Percentiles rank a stretch among this genome's conserved stretches.
phyloP scores from a whole-genome alignment of 495 filamentous ascomycete species.

The Aspergillus sparsus region DNA sequence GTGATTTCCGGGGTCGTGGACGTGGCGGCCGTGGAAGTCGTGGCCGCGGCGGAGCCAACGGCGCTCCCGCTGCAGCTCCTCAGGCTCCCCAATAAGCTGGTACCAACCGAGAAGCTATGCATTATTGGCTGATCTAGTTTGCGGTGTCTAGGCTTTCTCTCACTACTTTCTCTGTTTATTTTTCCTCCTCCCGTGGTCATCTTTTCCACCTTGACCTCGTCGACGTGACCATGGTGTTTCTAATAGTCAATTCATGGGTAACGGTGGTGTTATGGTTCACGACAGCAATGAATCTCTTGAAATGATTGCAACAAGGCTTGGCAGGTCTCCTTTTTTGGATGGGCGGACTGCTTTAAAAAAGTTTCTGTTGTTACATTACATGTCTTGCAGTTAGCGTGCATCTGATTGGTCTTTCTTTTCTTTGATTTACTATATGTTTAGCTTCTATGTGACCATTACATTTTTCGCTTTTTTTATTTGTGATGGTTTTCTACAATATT shows the following conservation, averaged over 20 bases:
- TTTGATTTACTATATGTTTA: conserved; percentile 37
- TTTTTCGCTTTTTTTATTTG: conserved; percentile 9
- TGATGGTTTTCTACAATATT: conserved; percentile 1
- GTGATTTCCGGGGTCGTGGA: conserved; percentile 48
- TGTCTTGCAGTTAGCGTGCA: conserved; percentile 46
- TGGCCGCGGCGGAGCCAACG: conserved; percentile 38
- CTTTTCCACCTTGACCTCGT: conserved; percentile 1
- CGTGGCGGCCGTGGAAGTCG: conserved; percentile 38
- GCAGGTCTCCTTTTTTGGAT: conserved; percentile 26
- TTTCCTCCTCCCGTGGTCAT: neutral
- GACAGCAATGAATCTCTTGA: conserved; percentile 50
- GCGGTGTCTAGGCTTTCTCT: neutral
- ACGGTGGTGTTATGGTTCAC: conserved; percentile 46
- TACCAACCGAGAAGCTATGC: conserved; percentile 9
- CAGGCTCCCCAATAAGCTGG: conserved; percentile 22
- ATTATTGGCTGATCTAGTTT: conserved; percentile 10
- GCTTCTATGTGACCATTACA: conserved; percentile 32
- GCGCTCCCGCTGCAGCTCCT: conserved; percentile 28
- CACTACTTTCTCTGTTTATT: conserved; percentile 6
- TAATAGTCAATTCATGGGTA: conserved; percentile 29
- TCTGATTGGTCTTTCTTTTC: conserved; percentile 34
- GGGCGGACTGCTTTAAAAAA: conserved; percentile 26
- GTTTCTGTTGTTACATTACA: conserved; percentile 38
- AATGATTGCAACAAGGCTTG: conserved; percentile 28
- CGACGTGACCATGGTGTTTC: conserved; percentile 16